These are phyloP conservation scores for Verticillium alfalfae DNA, from an alignment of 2,329 filamentous ascomycete genomes.

Conservation along the genomic window DNA sequence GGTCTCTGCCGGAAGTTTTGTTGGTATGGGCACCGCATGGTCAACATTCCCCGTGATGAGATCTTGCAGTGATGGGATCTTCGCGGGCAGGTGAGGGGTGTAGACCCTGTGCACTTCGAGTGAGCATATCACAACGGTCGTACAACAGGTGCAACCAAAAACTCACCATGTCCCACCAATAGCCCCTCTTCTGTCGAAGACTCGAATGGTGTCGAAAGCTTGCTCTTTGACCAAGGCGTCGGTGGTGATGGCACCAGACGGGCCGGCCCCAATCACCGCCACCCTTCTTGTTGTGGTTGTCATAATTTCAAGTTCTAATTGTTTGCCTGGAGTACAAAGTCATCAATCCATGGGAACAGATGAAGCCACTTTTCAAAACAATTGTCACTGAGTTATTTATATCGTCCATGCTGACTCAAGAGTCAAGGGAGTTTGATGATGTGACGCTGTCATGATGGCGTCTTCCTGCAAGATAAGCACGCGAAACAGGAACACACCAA, in stretches of 20 bases:
- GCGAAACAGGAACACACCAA: background rate
- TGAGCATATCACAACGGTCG: background rate
- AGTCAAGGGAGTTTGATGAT: background rate
- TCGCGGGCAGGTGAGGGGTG: slow-evolving; percentile 24
- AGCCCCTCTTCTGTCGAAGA: slow-evolving; percentile 52
- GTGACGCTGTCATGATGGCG: background rate
- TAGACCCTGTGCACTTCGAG: slow-evolving; percentile 17
- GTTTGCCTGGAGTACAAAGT: background rate
- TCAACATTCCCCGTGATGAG: slow-evolving; percentile 39
- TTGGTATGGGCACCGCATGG: slow-evolving; percentile 32
- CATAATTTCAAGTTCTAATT: background rate
- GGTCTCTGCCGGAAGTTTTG: slow-evolving; percentile 32
- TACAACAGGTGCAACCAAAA: too few species aligned
- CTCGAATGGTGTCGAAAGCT: slow-evolving; percentile 47
- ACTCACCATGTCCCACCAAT: slow-evolving; percentile 51
- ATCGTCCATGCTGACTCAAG: background rate
- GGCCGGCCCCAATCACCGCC: slow-evolving; percentile 53
- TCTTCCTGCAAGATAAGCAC: slow-evolving; percentile 2
- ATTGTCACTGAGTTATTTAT: background rate
- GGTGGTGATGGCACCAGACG: slow-evolving; percentile 50
- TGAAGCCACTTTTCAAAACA: background rate
- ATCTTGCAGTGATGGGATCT: slow-evolving; percentile 18
- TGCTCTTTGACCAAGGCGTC: slow-evolving; percentile 52
- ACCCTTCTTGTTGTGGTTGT: slow-evolving; percentile 19
- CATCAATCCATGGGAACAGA: background rate